Conservation (phyloP, 441 rosid species). For the Erysimum cheiri region DNA sequence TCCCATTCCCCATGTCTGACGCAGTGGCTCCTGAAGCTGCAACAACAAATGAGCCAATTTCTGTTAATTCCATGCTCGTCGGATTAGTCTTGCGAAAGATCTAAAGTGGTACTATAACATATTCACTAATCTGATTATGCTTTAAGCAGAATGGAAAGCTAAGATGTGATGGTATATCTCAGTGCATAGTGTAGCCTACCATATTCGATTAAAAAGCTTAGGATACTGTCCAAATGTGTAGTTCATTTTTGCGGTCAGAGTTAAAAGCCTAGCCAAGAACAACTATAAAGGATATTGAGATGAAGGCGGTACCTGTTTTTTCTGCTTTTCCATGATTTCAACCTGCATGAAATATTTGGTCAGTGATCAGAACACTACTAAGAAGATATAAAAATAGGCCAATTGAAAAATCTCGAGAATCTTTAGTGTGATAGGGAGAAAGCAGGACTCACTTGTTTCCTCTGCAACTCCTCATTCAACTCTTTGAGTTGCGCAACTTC, state of each 20-base stretch:
- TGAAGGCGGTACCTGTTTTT: conserved; percentile 54
- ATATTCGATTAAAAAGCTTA: not conserved
- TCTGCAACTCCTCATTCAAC: conserved; percentile 62
- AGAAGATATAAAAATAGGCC: conserved; percentile 15
- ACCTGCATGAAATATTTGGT: conserved; percentile 53
- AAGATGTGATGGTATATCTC: conserved; percentile 6
- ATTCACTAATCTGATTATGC: not conserved
- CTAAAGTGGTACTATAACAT: not conserved
- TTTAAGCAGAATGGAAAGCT: not conserved
- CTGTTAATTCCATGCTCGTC: conserved; percentile 1
- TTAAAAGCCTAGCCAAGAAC: conserved; percentile 18
- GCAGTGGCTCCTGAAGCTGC: conserved; percentile 56
- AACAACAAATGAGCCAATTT: conserved; percentile 23
- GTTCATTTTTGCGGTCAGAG: not conserved
- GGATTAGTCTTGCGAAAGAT: conserved; percentile 5
- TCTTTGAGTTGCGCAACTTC: conserved; percentile 71
- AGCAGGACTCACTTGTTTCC: conserved; percentile 55
- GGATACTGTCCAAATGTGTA: not conserved
- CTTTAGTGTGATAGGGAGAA: conserved; percentile 4
- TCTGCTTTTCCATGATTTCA: conserved; percentile 55
- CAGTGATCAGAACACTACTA: conserved; percentile 8
- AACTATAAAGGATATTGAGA: conserved; percentile 1
- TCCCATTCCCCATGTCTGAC: conserved; percentile 48
- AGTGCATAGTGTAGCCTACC: not conserved
- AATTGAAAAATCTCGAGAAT: conserved; percentile 18